A percentile compares a stretch with the other conserved stretches of the same genome.
These are phyloP conservation scores for Penicillium goetzii DNA, from an alignment of 495 filamentous ascomycete species.

Conservation along the genomic window DNA sequence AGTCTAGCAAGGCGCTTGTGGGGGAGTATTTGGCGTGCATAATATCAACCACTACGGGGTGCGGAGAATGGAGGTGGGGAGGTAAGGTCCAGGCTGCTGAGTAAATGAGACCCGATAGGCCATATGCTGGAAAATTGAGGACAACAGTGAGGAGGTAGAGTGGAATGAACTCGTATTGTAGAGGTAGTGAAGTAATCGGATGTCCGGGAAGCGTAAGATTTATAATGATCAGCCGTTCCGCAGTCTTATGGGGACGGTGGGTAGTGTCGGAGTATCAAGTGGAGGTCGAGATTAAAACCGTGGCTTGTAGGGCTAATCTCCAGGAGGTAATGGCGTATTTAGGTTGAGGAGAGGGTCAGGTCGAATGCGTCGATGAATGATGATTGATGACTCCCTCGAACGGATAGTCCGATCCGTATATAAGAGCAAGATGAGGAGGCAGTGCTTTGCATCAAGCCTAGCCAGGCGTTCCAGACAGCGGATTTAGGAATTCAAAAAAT, in stretches of 20 bases:
- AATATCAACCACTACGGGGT: conserved; percentile 9
- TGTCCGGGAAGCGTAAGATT: background rate
- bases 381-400: conserved; percentile 3
- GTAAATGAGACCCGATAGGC: background rate
- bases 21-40: conserved; percentile 24
- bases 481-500: conserved; percentile 14
- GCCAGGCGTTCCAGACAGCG: conserved; percentile 26
- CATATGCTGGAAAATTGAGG: conserved; percentile 3
- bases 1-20: conserved; percentile 22
- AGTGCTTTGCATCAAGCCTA: conserved; percentile 23
- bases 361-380: background rate
- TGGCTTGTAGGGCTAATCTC: background rate
- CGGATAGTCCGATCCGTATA: conserved; percentile 19
- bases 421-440: conserved; percentile 23
- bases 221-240: conserved; percentile 3
- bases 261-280: background rate
- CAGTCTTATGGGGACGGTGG: background rate
- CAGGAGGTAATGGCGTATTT: background rate
- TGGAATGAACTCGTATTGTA: background rate
- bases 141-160: background rate
- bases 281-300: background rate
- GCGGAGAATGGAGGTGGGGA: background rate
- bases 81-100: background rate
- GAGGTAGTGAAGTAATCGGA: background rate
- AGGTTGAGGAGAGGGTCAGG: background rate